A percentile compares a stretch with the other conserved stretches of the same genome.
phyloP scores from a whole-genome alignment of 2,329 filamentous ascomycete genomes.

The Monilinia vaccinii-corymbosi region DNA sequence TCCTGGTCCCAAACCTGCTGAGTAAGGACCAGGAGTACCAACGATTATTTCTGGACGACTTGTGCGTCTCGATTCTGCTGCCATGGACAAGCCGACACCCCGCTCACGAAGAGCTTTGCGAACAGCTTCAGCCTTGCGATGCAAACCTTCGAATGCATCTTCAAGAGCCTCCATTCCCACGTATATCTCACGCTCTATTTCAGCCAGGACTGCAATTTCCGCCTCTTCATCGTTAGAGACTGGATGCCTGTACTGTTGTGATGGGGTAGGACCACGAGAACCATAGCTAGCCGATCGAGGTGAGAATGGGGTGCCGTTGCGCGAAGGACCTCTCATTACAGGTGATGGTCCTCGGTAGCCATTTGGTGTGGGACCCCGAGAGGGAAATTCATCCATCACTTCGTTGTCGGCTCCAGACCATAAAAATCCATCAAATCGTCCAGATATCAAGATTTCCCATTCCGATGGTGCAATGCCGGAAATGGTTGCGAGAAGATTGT shows the following conservation, averaged over 20 bases:
- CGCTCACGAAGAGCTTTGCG: slow-evolving; percentile 73
- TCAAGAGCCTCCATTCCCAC: slow-evolving; percentile 89
- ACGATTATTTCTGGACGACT: slow-evolving; percentile 30
- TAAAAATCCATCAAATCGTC: slow-evolving; percentile 89
- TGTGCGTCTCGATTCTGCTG: slow-evolving; percentile 24
- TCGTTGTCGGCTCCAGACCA: slow-evolving; percentile 80
- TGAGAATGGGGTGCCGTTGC: slow-evolving; percentile 27
- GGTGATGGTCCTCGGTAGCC: slow-evolving; percentile 32
- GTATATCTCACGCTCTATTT: slow-evolving; percentile 90
- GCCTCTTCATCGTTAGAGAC: slow-evolving; percentile 92
- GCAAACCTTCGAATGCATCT: slow-evolving; percentile 87
- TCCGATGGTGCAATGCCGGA: slow-evolving; percentile 85
- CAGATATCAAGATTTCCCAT: slow-evolving; percentile 92
- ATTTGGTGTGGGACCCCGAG: slow-evolving; percentile 45
- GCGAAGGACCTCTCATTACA: slow-evolving; percentile 19
- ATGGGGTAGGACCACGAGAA: slow-evolving; percentile 47
- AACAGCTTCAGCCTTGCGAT: slow-evolving; percentile 73
- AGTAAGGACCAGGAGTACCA: slow-evolving; percentile 34
- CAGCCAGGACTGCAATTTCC: slow-evolving; percentile 80
- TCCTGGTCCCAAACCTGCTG: slow-evolving; percentile 24
- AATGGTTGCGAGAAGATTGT: slow-evolving; percentile 79
- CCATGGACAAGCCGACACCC: slow-evolving; percentile 56
- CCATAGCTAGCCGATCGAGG: slow-evolving; percentile 26
- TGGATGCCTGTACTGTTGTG: slow-evolving; percentile 43
- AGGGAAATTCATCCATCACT: slow-evolving; percentile 35